Evolutionary conservation across 179 eudicot genomes (phyloP).

Genomic region (Gypsophila paniculata): DNA sequence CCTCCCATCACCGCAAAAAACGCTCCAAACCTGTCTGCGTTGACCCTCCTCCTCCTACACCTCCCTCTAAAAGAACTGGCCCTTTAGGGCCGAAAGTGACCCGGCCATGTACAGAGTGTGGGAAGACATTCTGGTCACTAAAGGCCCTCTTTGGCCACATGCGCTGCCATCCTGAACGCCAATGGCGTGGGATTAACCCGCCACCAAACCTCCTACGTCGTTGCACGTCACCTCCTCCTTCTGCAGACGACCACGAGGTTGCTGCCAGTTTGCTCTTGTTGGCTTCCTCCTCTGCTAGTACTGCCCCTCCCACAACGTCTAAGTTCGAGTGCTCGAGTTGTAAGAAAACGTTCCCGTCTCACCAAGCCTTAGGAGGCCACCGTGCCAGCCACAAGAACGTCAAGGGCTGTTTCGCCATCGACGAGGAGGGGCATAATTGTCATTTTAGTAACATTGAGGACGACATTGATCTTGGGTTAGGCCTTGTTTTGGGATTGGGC

Average conservation of each 20-base stretch:
- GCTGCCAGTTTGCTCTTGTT: constrained; percentile 59
- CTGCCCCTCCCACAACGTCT: background rate
- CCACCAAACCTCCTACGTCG: constrained; percentile 48
- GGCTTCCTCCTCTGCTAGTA: constrained; percentile 25
- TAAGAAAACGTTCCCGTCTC: constrained; percentile 75
- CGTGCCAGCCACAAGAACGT: constrained; percentile 87
- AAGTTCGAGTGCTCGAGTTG: constrained; percentile 73
- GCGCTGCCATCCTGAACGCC: constrained; percentile 96
- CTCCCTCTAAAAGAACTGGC: constrained; percentile 40
- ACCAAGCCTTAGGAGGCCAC: constrained; percentile 83
- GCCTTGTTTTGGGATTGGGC: constrained; percentile 33
- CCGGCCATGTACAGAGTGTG: constrained; percentile 78
- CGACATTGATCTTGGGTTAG: constrained; percentile 18
- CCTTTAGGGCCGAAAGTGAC: constrained; percentile 67
- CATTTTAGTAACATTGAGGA: background rate
- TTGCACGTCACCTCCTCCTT: background rate
- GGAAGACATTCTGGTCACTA: constrained; percentile 75
- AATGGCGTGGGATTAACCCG: constrained; percentile 92
- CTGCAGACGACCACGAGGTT: constrained; percentile 48
- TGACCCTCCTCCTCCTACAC: constrained; percentile 4
- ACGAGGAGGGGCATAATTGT: constrained; percentile 22
- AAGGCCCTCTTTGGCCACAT: constrained; percentile 93
- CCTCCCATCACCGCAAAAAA: constrained; percentile 16
- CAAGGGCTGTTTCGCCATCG: constrained; percentile 69
- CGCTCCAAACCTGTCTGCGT: constrained; percentile 21